Evolutionary conservation across 768 basidiomycete genomes (phyloP).

Genomic region (Trametes coccinea): DNA sequence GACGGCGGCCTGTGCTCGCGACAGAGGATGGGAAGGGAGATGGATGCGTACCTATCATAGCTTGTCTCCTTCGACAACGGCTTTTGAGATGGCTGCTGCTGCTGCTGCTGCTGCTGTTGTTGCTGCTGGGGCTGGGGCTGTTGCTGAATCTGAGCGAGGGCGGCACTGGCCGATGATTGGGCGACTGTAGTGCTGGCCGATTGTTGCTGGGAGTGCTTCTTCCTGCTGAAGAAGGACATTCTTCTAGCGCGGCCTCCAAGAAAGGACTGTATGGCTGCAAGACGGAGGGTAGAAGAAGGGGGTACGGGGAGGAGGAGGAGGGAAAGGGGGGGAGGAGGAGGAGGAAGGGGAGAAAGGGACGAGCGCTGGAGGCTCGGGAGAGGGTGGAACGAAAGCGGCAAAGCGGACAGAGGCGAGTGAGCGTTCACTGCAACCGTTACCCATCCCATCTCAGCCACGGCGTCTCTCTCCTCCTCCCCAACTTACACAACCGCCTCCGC

Average conservation of each 20-base stretch:
- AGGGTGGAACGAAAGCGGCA: constrained; percentile 22
- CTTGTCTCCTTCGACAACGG: constrained; percentile 32
- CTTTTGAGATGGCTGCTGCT: constrained; percentile 35
- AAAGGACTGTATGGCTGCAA: constrained; percentile 68
- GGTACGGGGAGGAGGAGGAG: constrained; percentile 1
- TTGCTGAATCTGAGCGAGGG: constrained; percentile 41
- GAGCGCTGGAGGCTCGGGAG: constrained; percentile 26
- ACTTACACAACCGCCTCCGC: constrained; percentile 28
- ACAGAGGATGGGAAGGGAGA: not conserved
- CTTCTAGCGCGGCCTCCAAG: constrained; percentile 60
- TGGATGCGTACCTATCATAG: constrained; percentile 32
- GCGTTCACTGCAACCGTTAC: constrained; percentile 2
- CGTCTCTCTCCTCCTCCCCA: constrained; percentile 23
- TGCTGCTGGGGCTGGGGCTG: constrained; percentile 22
- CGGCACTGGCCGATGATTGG: constrained; percentile 65
- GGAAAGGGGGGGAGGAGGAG: constrained; percentile 4
- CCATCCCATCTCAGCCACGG: constrained; percentile 4
- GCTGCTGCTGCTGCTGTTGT: constrained; percentile 22
- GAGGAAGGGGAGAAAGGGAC: not conserved
- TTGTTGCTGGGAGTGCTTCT: constrained; percentile 59
- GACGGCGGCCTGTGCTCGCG: too few relatives aligned
- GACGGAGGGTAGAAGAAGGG: not conserved
- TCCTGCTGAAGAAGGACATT: constrained; percentile 95
- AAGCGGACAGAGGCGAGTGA: constrained; percentile 3
- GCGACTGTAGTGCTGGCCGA: constrained; percentile 43